phyloP scores from a whole-genome alignment of 129 eudicot species.

The Gnaphalium uliginosum region DNA sequence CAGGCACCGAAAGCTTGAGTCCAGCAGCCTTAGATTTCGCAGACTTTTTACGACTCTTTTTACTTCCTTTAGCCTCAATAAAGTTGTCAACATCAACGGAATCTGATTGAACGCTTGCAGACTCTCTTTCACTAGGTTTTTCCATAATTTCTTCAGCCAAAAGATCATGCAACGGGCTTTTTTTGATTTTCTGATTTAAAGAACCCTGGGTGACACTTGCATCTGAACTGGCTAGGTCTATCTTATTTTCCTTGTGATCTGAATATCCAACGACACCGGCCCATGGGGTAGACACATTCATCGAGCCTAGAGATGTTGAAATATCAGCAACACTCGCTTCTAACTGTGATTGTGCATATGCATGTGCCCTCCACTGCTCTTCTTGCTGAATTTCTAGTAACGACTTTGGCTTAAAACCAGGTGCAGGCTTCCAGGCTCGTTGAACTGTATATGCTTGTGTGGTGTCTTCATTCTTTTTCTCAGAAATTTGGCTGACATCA shows the following conservation, averaged over 20 bases:
- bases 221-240: slow-evolving; percentile 34
- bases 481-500: slow-evolving; percentile 12
- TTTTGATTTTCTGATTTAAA: slow-evolving; percentile 42
- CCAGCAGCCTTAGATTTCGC: slow-evolving; percentile 74
- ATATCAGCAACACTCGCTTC: slow-evolving; percentile 50
- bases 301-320: slow-evolving; percentile 57
- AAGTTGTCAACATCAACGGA: slow-evolving; percentile 56
- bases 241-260: slow-evolving; percentile 51
- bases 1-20: slow-evolving; percentile 58
- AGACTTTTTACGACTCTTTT: slow-evolving; percentile 87
- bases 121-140: slow-evolving; percentile 48
- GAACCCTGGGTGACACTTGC: slow-evolving; percentile 22
- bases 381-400: slow-evolving; percentile 89
- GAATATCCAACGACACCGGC: slow-evolving; percentile 52
- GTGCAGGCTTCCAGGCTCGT: slow-evolving; percentile 94
- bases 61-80: slow-evolving; percentile 82
- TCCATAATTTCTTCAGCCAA: slow-evolving; percentile 43
- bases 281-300: slow-evolving; percentile 65
- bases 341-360: slow-evolving; percentile 19
- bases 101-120: slow-evolving; percentile 39
- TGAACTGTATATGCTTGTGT: slow-evolving; percentile 43
- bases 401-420: slow-evolving; percentile 84
- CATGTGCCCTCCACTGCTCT: slow-evolving; percentile 67
- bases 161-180: slow-evolving; percentile 63
- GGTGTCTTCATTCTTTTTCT: slow-evolving; percentile 28